These are phyloP conservation scores for Pneumocystis canis DNA, from an alignment of 1,139 yeast species.

Conservation along the genomic window DNA sequence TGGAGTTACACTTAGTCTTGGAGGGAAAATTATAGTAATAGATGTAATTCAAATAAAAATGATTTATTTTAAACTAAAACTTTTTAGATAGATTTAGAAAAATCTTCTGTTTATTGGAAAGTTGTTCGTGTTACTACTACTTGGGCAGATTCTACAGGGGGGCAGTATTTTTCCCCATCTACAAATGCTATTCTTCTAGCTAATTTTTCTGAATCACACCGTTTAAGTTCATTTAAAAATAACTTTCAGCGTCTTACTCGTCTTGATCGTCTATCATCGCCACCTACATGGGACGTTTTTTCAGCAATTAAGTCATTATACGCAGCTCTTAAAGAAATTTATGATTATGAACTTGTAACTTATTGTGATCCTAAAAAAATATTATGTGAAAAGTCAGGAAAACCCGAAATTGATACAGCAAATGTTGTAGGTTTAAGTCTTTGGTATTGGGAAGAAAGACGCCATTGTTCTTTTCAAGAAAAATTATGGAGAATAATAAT, in stretches of 20 bases:
- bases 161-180: background rate
- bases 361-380: background rate
- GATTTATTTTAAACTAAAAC: background rate
- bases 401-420: background rate
- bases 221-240: background rate
- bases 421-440: background rate
- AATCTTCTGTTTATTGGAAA: background rate
- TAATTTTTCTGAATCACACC: background rate
- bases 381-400: background rate
- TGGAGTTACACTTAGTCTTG: background rate
- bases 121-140: background rate
- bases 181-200: background rate
- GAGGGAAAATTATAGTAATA: background rate
- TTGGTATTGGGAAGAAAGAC: background rate
- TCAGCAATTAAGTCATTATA: background rate
- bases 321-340: background rate
- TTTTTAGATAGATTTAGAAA: background rate
- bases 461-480: background rate
- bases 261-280: background rate
- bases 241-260: background rate
- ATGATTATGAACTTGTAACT: background rate
- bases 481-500: background rate
- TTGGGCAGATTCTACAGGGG: background rate
- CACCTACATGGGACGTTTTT: background rate
- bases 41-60: background rate